Evolutionary conservation across 768 basidiomycete genomes (phyloP).

Genomic region (Mycena vitilis): DNA sequence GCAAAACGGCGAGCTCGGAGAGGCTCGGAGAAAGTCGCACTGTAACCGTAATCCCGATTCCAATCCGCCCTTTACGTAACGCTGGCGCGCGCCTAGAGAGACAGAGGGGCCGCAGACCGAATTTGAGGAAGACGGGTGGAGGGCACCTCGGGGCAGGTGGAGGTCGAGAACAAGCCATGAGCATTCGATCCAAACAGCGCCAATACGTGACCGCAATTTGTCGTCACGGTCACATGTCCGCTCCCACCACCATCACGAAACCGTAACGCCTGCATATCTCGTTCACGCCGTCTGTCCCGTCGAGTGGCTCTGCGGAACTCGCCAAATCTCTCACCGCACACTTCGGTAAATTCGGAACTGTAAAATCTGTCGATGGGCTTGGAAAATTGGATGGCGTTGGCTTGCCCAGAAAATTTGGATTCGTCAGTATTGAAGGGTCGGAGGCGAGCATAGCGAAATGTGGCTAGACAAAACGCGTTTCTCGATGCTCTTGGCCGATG

Average conservation of each 20-base stretch:
- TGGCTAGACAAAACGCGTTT: slow-evolving; percentile 46
- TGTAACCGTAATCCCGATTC: too few species aligned
- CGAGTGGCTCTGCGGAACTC: slow-evolving; percentile 38
- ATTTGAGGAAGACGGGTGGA: too few species aligned
- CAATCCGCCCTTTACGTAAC: too few species aligned
- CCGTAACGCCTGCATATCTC: slow-evolving; percentile 67
- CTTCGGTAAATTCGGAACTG: slow-evolving; percentile 73
- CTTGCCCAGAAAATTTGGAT: slow-evolving; percentile 77
- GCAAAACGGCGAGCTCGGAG: too few species aligned
- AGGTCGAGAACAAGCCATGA: background rate
- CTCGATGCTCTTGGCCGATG: background rate
- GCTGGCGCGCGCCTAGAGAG: too few species aligned
- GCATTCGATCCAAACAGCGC: background rate
- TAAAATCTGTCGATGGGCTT: slow-evolving; percentile 77
- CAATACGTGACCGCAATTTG: background rate
- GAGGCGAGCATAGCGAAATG: slow-evolving; percentile 72
- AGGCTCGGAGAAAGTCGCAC: too few species aligned
- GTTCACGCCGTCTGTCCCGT: slow-evolving; percentile 61
- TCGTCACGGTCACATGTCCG: slow-evolving; percentile 24
- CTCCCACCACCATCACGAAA: slow-evolving; percentile 45
- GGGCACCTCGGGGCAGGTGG: too few species aligned
- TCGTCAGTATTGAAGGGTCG: slow-evolving; percentile 77
- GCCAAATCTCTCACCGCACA: slow-evolving; percentile 61
- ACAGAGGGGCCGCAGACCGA: too few species aligned
- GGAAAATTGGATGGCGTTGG: slow-evolving; percentile 73